Evolutionary conservation across 164 flowering plant species (phyloP).

Genomic region (Annona cherimola): DNA sequence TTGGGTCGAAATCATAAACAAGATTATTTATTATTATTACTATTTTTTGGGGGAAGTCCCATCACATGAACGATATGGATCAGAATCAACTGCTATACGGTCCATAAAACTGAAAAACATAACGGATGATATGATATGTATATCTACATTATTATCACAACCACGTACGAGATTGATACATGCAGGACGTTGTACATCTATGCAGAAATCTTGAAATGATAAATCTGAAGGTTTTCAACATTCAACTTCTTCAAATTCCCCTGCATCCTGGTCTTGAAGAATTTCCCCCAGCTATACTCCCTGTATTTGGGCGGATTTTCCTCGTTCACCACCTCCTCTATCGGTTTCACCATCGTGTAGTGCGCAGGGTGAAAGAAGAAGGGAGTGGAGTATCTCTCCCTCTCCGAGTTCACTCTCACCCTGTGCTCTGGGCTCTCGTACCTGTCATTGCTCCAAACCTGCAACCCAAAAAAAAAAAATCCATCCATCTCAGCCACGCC

Average conservation of each 20-base stretch:
- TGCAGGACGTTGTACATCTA: neutral
- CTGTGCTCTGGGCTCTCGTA: slow-evolving; percentile 10
- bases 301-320: slow-evolving; percentile 7
- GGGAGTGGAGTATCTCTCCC: slow-evolving; percentile 11
- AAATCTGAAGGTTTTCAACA: slow-evolving; percentile 12
- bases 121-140: no score
- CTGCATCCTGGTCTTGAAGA: slow-evolving; percentile 3
- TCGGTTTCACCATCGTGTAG: slow-evolving; percentile 2
- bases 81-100: no score
- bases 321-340: slow-evolving; percentile 9
- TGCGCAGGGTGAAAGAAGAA: slow-evolving; percentile 1
- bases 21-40: no score
- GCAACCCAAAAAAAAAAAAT: neutral
- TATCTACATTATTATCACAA: no score
- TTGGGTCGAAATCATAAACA: no score
- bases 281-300: slow-evolving; percentile 3
- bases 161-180: no score
- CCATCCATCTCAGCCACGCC: neutral
- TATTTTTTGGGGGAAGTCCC: no score
- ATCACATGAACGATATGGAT: no score
- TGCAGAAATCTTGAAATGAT: slow-evolving; percentile 8
- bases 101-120: no score
- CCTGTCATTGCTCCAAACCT: slow-evolving; percentile 16
- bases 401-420: slow-evolving; percentile 10
- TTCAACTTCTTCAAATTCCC: slow-evolving; percentile 9